Evolutionary conservation across 2,329 filamentous ascomycete genomes (phyloP).

Genomic region (Clarireedia sp.): DNA sequence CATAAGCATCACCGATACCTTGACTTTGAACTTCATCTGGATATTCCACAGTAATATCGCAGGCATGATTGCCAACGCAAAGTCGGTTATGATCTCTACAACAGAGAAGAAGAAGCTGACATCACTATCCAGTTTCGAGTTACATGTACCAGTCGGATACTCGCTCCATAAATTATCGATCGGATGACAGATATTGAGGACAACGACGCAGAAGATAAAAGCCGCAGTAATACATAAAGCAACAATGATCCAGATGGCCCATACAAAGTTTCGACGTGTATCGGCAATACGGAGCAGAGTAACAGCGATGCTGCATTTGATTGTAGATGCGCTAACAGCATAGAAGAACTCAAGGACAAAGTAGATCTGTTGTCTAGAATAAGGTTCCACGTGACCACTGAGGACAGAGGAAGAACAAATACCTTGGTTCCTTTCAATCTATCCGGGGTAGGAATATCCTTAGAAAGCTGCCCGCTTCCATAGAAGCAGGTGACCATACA

Average conservation of each 20-base stretch:
- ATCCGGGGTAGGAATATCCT: slow-evolving; percentile 8
- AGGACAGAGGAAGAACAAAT: neutral
- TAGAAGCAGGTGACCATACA: slow-evolving; percentile 27
- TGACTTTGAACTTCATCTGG: slow-evolving; percentile 34
- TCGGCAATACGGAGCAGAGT: slow-evolving; percentile 29
- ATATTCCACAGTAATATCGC: slow-evolving; percentile 35
- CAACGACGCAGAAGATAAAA: slow-evolving; percentile 25
- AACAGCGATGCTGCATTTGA: slow-evolving; percentile 29
- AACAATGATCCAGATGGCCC: slow-evolving; percentile 24
- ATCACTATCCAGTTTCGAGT: slow-evolving; percentile 26
- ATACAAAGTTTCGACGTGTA: slow-evolving; percentile 24
- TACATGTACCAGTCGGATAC: slow-evolving; percentile 23
- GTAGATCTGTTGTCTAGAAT: slow-evolving; percentile 25
- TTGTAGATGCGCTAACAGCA: slow-evolving; percentile 25
- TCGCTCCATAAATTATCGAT: slow-evolving; percentile 26
- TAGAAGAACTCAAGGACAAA: slow-evolving; percentile 35
- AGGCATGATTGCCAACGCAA: slow-evolving; percentile 35
- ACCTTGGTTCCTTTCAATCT: slow-evolving; percentile 22
- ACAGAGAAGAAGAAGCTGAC: slow-evolving; percentile 31
- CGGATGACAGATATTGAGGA: slow-evolving; percentile 29
- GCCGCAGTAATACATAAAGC: slow-evolving; percentile 17
- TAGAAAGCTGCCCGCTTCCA: slow-evolving; percentile 24
- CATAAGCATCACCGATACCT: slow-evolving; percentile 29
- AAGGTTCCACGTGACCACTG: neutral
- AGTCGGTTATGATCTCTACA: slow-evolving; percentile 34